A percentile compares a stretch with the other conserved stretches of the same genome.
phyloP scores from a whole-genome alignment of 2,329 filamentous ascomycete species.

The Nigrograna mackinnonii region DNA sequence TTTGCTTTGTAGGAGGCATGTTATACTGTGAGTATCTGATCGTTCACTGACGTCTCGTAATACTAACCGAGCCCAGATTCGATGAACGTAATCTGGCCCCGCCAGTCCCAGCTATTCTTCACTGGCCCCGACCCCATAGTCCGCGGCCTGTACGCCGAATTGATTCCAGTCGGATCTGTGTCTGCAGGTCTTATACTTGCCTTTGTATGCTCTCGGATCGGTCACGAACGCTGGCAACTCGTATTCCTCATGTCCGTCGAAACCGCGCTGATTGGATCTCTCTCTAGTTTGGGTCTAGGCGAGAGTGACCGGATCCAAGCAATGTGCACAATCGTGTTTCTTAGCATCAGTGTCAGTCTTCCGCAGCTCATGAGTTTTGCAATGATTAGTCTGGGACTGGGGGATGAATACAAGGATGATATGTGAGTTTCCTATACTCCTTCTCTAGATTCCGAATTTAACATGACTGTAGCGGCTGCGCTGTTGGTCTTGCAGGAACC shows the following conservation, averaged over 20 bases:
- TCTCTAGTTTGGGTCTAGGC: slow-evolving; percentile 4
- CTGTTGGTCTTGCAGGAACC: slow-evolving; percentile 8
- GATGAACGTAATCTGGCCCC: slow-evolving; percentile 9
- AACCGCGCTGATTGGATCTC: slow-evolving; percentile 8
- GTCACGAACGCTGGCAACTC: slow-evolving; percentile 9
- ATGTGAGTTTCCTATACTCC: slow-evolving; percentile 1
- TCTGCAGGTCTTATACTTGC: slow-evolving; percentile 5
- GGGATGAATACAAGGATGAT: slow-evolving; percentile 8
- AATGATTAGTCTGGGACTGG: slow-evolving; percentile 9
- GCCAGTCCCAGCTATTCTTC: slow-evolving; percentile 9
- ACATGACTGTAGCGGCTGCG: no score
- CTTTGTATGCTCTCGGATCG: slow-evolving; percentile 7
- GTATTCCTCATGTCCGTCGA: slow-evolving; percentile 8
- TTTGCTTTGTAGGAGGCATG: slow-evolving; percentile 10
- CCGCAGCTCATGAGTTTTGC: slow-evolving; percentile 10
- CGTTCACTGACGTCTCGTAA: not conserved
- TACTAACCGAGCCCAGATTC: slow-evolving; percentile 3
- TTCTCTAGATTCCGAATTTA: not conserved
- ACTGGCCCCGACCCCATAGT: slow-evolving; percentile 9
- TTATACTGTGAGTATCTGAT: slow-evolving; percentile 7
- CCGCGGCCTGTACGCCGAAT: slow-evolving; percentile 9
- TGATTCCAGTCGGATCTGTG: slow-evolving; percentile 10
- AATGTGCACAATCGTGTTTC: slow-evolving; percentile 6
- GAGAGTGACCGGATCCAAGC: slow-evolving; percentile 5
- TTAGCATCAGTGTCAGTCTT: slow-evolving; percentile 4